Percentiles rank a stretch among this genome's conserved stretches.
Evolutionary conservation across 805 yeast genomes (phyloP).

Genomic region (Yarrowia sp.): DNA sequence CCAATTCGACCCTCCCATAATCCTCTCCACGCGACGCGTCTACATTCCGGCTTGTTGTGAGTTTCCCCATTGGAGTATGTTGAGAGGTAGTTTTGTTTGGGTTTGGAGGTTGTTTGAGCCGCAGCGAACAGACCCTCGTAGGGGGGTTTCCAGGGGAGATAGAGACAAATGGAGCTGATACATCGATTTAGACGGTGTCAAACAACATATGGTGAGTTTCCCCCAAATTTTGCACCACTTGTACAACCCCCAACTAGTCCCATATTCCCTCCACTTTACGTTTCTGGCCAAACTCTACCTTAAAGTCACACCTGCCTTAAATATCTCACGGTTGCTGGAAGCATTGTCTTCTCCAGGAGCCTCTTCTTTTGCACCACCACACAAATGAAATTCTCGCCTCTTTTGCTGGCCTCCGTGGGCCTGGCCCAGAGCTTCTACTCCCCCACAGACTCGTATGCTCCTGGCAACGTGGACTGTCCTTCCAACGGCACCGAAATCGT

Average conservation of each 20-base stretch:
- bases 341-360: neutral
- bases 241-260: too few relatives aligned
- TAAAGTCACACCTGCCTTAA: slow-evolving; percentile 12
- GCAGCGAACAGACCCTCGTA: neutral
- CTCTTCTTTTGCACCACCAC: neutral
- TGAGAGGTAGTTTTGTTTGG: neutral
- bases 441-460: slow-evolving; percentile 56
- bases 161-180: too few relatives aligned
- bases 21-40: slow-evolving; percentile 1
- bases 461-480: slow-evolving; percentile 57
- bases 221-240: too few relatives aligned
- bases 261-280: too few relatives aligned
- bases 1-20: neutral
- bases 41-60: slow-evolving; percentile 29
- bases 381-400: slow-evolving; percentile 23
- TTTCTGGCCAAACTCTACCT: neutral
- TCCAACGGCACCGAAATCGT: slow-evolving; percentile 45
- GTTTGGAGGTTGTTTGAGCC: neutral
- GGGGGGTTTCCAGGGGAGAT: neutral
- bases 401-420: slow-evolving; percentile 20
- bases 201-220: too few relatives aligned
- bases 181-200: too few relatives aligned
- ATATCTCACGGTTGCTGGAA: slow-evolving; percentile 28
- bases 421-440: slow-evolving; percentile 43
- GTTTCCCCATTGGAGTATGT: slow-evolving; percentile 9